A percentile compares a stretch with the other conserved stretches of the same genome.
Conservation (phyloP, 2,329 filamentous ascomycete genomes). For the Anisogramma anomala region DNA sequence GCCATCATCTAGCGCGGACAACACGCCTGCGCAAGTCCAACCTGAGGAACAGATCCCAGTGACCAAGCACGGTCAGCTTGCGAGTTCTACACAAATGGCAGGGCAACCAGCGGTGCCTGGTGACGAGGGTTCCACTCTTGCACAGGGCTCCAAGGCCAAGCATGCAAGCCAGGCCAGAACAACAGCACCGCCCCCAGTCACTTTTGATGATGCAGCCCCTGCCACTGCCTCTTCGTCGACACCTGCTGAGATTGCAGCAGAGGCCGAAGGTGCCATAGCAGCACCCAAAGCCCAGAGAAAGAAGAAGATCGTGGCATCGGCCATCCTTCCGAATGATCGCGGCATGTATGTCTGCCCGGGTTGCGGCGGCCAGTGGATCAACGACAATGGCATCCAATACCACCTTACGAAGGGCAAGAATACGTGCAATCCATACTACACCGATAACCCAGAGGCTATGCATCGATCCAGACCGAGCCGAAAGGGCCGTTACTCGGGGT, state of each 20-base stretch:
- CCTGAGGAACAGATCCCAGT: neutral
- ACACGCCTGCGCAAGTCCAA: neutral
- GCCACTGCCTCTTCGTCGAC: neutral
- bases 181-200: too few species aligned
- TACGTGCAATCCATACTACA: slow-evolving; percentile 39
- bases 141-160: neutral
- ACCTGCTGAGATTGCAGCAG: neutral
- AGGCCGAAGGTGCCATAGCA: neutral
- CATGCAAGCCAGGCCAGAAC: neutral
- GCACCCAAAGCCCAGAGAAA: neutral
- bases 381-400: slow-evolving; percentile 46
- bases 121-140: neutral
- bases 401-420: slow-evolving; percentile 44
- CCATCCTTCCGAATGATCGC: slow-evolving; percentile 1
- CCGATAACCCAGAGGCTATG: slow-evolving; percentile 19
- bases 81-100: neutral
- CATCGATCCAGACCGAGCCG: slow-evolving; percentile 11
- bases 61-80: neutral
- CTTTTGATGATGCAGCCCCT: neutral
- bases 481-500: neutral
- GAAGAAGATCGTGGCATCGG: too few species aligned
- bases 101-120: neutral
- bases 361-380: slow-evolving; percentile 46
- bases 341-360: slow-evolving; percentile 31
- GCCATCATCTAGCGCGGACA: neutral